Evolutionary conservation across 352 stramenopile species (phyloP), one percentile per base, ranked within the genome.

Genomic region (Pythium phragmiticola): DNA sequence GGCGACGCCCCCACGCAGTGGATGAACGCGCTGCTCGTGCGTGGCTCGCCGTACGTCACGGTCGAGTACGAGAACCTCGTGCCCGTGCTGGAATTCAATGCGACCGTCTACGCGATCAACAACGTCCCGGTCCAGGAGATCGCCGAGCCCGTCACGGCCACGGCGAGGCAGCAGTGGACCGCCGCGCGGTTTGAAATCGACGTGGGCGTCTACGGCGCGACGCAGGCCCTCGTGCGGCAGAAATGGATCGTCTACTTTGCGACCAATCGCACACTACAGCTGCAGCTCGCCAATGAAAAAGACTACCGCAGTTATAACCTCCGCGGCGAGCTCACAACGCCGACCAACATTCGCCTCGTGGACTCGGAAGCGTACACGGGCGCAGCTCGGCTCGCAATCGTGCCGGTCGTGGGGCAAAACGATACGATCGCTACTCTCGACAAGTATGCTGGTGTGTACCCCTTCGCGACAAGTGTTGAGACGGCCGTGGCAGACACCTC

Each of bases 161-260:
- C 68, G 2, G 60, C 64, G 26, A 30, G 26, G 30, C 56, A 84
- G 62, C 75, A 78, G 53, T 93, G 72, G 74, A 88, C 69, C 2
- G 69, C 59, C 26, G 70, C 66, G 55, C 78, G 83, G 17, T 95
- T 94, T 56, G 84, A 92, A 48, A 58, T 95, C 16, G 83, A 89
- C 21, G 49, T 87, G 8, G 68, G 81, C 14, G 78, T 93, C 28
- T 90, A 90, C 64, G 78, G 80, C n/a, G 59, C 81, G 17, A 57
- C 79, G n/a, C 61, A 69, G 73, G 14, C 63, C 47, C 28, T 57
- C 7, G 63, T 59, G 23, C 57, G 63, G 7, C 81, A 92, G 55
- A 90, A 81, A 61, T 92, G 83, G 83, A 42, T 90, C 26, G 37
- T 92, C 36, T 90, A 90, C 73, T 92, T 92, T 66, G 83, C 76